Evolutionary conservation across 257 asterid genomes (phyloP).

Genomic region (Salvia miltiorrhiza): DNA sequence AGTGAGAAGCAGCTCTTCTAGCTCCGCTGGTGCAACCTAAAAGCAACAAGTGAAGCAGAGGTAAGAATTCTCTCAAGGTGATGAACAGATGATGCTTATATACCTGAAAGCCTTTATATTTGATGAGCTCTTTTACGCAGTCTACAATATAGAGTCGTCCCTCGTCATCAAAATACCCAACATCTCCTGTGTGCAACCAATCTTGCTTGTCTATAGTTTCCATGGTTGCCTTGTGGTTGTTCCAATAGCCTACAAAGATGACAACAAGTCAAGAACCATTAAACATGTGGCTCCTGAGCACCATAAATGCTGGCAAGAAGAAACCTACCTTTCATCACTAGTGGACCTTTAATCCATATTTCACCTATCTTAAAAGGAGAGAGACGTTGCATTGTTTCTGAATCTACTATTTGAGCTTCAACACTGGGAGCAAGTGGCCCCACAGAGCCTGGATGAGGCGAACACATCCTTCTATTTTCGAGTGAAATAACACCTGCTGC

Average conservation of each 20-base stretch:
- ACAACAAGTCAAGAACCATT: background rate
- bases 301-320: background rate
- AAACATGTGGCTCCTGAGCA: background rate
- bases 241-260: slow-evolving; percentile 30
- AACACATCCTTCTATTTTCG: slow-evolving; percentile 19
- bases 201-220: slow-evolving; percentile 32
- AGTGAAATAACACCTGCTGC: slow-evolving; percentile 26
- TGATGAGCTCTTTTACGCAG: slow-evolving; percentile 41
- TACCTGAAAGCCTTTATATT: slow-evolving; percentile 48
- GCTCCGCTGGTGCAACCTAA: slow-evolving; percentile 49
- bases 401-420: slow-evolving; percentile 28
- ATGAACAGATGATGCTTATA: background rate
- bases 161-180: slow-evolving; percentile 41
- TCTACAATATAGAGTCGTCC: slow-evolving; percentile 42
- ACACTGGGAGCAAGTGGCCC: slow-evolving; percentile 28
- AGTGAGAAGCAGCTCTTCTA: slow-evolving; percentile 43
- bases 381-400: slow-evolving; percentile 24
- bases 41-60: background rate
- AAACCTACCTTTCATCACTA: slow-evolving; percentile 36
- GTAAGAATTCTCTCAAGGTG: background rate
- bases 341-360: slow-evolving; percentile 33
- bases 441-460: slow-evolving; percentile 16
- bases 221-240: slow-evolving; percentile 29
- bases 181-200: slow-evolving; percentile 48
- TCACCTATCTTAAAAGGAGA: slow-evolving; percentile 35